A percentile compares a stretch with the other conserved stretches of the same genome.
Evolutionary conservation across 345 rosid genomes (phyloP).

Genomic region (Rhodamnia rubescens): DNA sequence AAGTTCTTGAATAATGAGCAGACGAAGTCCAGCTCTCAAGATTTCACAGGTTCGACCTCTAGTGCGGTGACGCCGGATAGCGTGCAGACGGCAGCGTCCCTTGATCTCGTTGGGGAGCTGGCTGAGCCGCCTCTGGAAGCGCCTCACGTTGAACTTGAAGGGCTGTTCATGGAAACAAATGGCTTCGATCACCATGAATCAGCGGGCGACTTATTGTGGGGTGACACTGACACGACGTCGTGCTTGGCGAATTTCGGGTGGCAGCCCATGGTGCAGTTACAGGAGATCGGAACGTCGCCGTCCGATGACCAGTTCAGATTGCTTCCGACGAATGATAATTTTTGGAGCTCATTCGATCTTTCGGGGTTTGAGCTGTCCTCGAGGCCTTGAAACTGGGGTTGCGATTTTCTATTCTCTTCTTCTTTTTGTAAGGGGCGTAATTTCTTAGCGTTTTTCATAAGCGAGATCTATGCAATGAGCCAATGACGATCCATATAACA

Average conservation of each 20-base stretch:
- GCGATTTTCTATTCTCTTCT: background rate
- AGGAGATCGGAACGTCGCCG: conserved; percentile 10
- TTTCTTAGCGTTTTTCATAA: background rate
- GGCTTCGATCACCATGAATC: background rate
- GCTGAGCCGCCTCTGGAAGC: background rate
- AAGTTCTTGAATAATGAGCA: conserved; percentile 32
- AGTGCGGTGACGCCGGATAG: background rate
- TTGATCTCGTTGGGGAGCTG: background rate
- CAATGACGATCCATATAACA: background rate
- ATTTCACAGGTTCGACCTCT: background rate
- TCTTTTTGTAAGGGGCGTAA: background rate
- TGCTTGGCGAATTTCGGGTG: conserved; percentile 19
- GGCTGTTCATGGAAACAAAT: background rate
- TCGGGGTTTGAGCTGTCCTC: conserved; percentile 32
- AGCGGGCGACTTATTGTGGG: background rate
- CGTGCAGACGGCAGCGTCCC: background rate
- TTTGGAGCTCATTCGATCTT: conserved; percentile 23
- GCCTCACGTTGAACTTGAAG: background rate
- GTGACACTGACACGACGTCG: conserved; percentile 20
- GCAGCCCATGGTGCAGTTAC: conserved; percentile 7
- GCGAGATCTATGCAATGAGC: background rate
- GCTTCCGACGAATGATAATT: background rate
- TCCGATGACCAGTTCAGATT: conserved; percentile 5
- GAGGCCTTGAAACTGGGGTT: conserved; percentile 11
- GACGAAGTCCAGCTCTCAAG: background rate